Percentiles rank a stretch among this genome's conserved stretches.
Conservation (phyloP, 768 basidiomycete genomes). For the Hemileccinum rubropunctum region DNA sequence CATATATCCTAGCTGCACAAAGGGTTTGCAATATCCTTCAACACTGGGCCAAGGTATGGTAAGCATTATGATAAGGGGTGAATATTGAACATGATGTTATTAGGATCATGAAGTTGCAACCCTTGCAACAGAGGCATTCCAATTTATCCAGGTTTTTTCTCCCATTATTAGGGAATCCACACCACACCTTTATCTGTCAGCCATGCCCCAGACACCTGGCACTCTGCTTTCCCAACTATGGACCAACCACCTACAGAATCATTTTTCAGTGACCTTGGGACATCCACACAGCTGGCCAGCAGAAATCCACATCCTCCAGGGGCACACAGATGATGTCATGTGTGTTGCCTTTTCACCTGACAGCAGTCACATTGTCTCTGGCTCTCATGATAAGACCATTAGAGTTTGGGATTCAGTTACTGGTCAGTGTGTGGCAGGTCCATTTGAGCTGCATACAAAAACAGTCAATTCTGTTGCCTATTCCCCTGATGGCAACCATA, state of each 20-base stretch:
- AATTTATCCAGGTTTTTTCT: slow-evolving; percentile 30
- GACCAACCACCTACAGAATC: slow-evolving; percentile 17
- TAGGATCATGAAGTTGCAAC: not conserved
- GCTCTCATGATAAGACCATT: slow-evolving; percentile 19
- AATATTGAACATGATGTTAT: not conserved
- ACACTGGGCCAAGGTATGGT: slow-evolving; percentile 2
- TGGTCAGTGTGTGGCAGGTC: slow-evolving; percentile 11
- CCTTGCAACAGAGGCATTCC: slow-evolving; percentile 3
- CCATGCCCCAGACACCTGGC: slow-evolving; percentile 33
- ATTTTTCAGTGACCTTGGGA: slow-evolving; percentile 13
- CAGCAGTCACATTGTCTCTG: slow-evolving; percentile 25
- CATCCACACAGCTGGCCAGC: slow-evolving; percentile 13
- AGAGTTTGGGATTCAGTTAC: slow-evolving; percentile 18
- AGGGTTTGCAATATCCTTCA: not conserved
- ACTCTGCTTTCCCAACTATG: slow-evolving; percentile 22
- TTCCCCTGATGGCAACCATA: slow-evolving; percentile 26
- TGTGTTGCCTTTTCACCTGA: slow-evolving; percentile 24
- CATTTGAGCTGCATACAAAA: slow-evolving; percentile 1
- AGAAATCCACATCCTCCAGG: slow-evolving; percentile 14
- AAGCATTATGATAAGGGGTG: not conserved
- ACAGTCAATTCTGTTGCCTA: slow-evolving; percentile 6
- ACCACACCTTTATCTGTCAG: slow-evolving; percentile 41
- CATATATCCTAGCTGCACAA: not conserved
- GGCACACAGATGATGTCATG: slow-evolving; percentile 8
- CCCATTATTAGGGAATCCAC: slow-evolving; percentile 29